Conservation (phyloP, 768 basidiomycete species). For the Boletus coccyginus region DNA sequence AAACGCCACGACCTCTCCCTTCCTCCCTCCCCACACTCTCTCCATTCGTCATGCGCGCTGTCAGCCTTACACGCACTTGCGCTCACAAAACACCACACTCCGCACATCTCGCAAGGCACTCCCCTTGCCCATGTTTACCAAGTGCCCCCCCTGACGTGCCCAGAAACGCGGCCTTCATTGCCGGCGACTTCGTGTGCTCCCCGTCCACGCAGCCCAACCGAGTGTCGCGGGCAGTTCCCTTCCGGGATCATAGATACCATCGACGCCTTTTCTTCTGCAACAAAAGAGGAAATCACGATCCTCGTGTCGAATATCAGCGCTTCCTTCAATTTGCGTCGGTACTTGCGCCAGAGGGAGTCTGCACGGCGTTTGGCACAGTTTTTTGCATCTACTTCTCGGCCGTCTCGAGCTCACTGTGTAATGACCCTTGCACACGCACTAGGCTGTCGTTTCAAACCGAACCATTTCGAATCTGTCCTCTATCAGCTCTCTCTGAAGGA, state of each 20-base stretch:
- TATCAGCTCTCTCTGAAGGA: slow-evolving; percentile 45
- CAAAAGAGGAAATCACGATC: slow-evolving; percentile 8
- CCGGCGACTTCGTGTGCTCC: not conserved
- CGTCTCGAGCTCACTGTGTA: slow-evolving; percentile 42
- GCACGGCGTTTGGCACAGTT: slow-evolving; percentile 33
- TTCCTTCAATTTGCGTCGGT: slow-evolving; percentile 21
- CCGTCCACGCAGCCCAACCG: not conserved
- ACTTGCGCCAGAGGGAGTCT: slow-evolving; percentile 34
- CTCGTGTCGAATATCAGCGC: slow-evolving; percentile 17
- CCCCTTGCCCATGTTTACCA: slow-evolving; percentile 1
- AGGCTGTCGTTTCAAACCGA: slow-evolving; percentile 49
- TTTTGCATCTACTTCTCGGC: slow-evolving; percentile 33
- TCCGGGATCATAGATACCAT: slow-evolving; percentile 23
- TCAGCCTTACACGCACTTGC: slow-evolving; percentile 16
- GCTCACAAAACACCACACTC: slow-evolving; percentile 7
- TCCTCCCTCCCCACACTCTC: not conserved
- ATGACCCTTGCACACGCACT: slow-evolving; percentile 48
- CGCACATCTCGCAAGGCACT: slow-evolving; percentile 2
- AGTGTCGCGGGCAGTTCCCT: slow-evolving; percentile 18
- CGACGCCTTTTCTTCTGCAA: slow-evolving; percentile 22
- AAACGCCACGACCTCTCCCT: not conserved
- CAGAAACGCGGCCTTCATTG: not conserved
- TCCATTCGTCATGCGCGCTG: slow-evolving; percentile 24
- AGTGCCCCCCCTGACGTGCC: not conserved
- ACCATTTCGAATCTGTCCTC: slow-evolving; percentile 57